Evolutionary conservation across 2,329 filamentous ascomycete genomes (phyloP), one percentile per base, ranked within the genome.

Genomic region (Neonectria hederae): DNA sequence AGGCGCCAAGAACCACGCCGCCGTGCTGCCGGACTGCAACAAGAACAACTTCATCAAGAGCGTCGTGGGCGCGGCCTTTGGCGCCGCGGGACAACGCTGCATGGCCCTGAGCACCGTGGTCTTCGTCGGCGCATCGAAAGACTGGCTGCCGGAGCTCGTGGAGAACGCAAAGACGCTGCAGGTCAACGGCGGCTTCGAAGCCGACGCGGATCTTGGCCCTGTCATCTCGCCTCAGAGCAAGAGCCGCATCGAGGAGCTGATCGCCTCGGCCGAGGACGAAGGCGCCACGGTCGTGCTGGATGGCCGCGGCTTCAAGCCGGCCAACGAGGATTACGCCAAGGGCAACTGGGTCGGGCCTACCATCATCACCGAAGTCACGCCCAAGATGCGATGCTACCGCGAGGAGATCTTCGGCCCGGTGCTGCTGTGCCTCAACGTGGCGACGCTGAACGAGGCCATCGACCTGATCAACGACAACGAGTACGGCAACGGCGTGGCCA

Each of bases 1-100:
- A 61, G 89, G 89, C 32, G 89, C 89, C 3, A 91, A 91, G 83
- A 91, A 91, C 81, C 89, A 91, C 76, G 88, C 88, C 46, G 87
- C 87, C 51, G 83, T 91, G 24, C 80, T 91, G 28, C 88, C 89
- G 1, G 89, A 91, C 77, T 87, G 84, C 81, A 89, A 90, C 81
- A 90, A 90, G 83, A 89, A 90, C 78, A 87, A 89, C 63, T 83
- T 88, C 4, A 76, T 91, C 48, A 90, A 90, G 72, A 87, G 88
- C 32, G 89, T 91, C 75, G 83, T 86, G 8, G 89, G 89, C 65
- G 89, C 89, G 49, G 89, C 89, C 2, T 91, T 91, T 65, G 89
- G 89, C 71, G 89, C 89, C 65, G 89, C 89, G 43, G 89, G 89
- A 9, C 89, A 91, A 79, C 82, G 89, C 63, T 91, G 89, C 75